Evolutionary conservation across 306 rosid genomes (phyloP), one percentile per base, ranked within the genome.

Genomic region (Styphnolobium japonicum): DNA sequence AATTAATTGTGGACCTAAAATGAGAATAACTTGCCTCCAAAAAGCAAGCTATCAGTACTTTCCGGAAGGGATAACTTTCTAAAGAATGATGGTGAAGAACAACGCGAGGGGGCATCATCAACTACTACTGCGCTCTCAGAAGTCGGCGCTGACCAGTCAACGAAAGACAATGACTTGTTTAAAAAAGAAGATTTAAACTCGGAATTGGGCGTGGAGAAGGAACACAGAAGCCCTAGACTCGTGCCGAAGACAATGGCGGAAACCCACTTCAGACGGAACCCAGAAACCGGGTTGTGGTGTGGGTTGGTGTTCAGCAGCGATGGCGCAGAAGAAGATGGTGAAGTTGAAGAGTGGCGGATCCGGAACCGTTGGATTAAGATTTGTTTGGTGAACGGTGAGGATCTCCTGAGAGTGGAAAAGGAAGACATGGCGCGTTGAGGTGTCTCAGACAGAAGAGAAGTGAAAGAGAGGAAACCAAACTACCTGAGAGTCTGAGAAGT

Each of bases 21-120:
- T 11, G n/a, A n/a, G n/a, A n/a, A n/a, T n/a, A n/a, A 49, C 60
- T 65, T 70, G 33, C 98, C 97, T 87, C 91, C 83, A 29, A 94
- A 75, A n/a, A 92, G 79, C 61, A 82, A 79, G 42, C 9, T 15
- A 10, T 77, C 48, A 36, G 75, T 65, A 31, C 22, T 64, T 37
- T 87, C 90, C 4, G 97, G 97, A 23, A 94, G 79, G 1, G 93
- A 91, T 0, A 85, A 34, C 61, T 92, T 89, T 15, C 31, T 74
- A 4, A 83, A 78, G 16, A 86, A 75, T 3, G 92, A 75, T 3
- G 43, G 51, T 22, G 81, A 68, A 48, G 80, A 56, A 51, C 6
- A n/a, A n/a, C 18, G 23, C 15, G 69, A 69, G 21, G 62, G 9
- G 31, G n/a, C n/a, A n/a, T n/a, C n/a, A n/a, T n/a, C n/a, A n/a